phyloP scores from a whole-genome alignment of 352 stramenopile genomes.

The Discostella stelligera region DNA sequence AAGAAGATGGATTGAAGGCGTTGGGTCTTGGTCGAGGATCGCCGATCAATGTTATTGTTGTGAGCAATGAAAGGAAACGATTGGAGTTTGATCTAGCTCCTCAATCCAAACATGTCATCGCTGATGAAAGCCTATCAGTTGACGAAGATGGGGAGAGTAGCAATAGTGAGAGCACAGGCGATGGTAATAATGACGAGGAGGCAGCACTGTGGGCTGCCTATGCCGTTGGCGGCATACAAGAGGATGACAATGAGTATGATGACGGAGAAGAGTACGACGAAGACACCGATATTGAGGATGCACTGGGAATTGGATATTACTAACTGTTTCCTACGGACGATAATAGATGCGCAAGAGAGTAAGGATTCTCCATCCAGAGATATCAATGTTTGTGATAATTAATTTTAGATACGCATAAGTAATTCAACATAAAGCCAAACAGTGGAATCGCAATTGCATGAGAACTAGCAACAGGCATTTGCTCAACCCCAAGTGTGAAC shows the following conservation, averaged over 20 bases:
- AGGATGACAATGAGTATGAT: constrained; percentile 37
- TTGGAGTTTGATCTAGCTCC: constrained; percentile 65
- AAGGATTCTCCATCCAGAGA: too few species aligned
- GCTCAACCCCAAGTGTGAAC: constrained; percentile 37
- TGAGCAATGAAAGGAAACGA: constrained; percentile 55
- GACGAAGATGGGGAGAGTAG: background rate
- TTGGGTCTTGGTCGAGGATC: constrained; percentile 52
- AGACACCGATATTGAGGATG: constrained; percentile 75
- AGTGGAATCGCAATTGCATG: too few species aligned
- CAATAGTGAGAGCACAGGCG: background rate
- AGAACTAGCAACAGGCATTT: too few species aligned
- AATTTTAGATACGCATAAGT: too few species aligned
- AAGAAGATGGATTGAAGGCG: constrained; percentile 64
- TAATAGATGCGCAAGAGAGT: too few species aligned
- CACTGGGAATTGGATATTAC: constrained; percentile 70
- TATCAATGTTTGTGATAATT: too few species aligned
- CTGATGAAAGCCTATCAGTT: background rate
- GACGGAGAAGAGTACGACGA: constrained; percentile 69
- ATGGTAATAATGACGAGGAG: constrained; percentile 27
- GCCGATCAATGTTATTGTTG: constrained; percentile 49
- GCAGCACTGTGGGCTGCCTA: constrained; percentile 49
- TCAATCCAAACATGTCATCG: constrained; percentile 20
- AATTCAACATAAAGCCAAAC: too few species aligned
- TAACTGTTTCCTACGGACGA: constrained; percentile 10
- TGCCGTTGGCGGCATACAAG: constrained; percentile 24